phyloP scores from a whole-genome alignment of 2,329 filamentous ascomycete genomes.

The Neonectria ditissima region DNA sequence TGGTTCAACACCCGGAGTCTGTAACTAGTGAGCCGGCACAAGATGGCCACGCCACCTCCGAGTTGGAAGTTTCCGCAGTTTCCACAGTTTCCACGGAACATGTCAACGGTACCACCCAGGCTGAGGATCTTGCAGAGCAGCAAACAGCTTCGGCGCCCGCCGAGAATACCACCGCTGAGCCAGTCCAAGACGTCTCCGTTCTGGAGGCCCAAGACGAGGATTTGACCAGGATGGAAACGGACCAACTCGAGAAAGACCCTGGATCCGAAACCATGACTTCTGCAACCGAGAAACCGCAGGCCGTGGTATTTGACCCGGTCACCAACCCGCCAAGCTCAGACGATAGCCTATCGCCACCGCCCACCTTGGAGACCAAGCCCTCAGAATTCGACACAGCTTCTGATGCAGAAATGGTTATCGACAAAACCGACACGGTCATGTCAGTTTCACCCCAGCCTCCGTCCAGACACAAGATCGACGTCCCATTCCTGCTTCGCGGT shows the following conservation, averaged over 20 bases:
- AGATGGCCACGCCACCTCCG: not conserved
- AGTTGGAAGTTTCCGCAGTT: not conserved
- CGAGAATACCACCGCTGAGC: not conserved
- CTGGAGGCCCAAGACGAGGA: conserved; percentile 35
- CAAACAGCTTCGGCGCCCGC: not conserved
- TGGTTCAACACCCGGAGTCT: conserved; percentile 48
- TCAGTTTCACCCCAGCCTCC: conserved; percentile 48
- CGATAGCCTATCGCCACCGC: conserved; percentile 59
- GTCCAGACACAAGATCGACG: conserved; percentile 71
- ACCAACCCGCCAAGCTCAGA: conserved; percentile 59
- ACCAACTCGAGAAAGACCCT: conserved; percentile 37
- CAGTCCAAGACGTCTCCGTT: not conserved
- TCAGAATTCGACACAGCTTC: conserved; percentile 61
- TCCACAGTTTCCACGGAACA: not conserved
- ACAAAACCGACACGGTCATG: conserved; percentile 45
- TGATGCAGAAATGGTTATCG: conserved; percentile 51
- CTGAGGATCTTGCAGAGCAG: not conserved
- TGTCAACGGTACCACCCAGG: not conserved
- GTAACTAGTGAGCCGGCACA: conserved; percentile 31
- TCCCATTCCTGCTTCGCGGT: conserved; percentile 87
- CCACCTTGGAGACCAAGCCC: conserved; percentile 62
- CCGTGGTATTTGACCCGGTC: conserved; percentile 57
- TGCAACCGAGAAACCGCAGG: conserved; percentile 50
- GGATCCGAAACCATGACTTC: conserved; percentile 26
- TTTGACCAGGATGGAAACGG: conserved; percentile 47